These are phyloP conservation scores for Emericellopsis atlantica DNA, from an alignment of 2,329 filamentous ascomycete species.

Conservation along the genomic window DNA sequence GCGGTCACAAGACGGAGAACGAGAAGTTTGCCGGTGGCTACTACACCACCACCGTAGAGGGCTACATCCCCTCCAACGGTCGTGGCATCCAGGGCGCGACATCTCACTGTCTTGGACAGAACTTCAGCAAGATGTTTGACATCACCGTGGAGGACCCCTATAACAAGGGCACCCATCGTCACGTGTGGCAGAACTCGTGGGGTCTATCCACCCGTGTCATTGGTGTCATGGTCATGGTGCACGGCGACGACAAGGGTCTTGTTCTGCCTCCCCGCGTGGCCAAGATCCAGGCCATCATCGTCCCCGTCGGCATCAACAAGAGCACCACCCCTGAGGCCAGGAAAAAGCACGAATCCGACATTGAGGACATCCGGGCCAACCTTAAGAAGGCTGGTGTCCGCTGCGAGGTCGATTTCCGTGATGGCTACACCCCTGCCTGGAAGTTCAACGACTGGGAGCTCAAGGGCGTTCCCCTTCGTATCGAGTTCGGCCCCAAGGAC, in stretches of 20 bases:
- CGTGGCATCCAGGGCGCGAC: conserved; percentile 95
- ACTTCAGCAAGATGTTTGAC: conserved; percentile 99
- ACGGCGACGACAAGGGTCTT: conserved; percentile 89
- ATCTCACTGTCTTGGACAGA: conserved; percentile 89
- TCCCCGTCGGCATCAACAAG: conserved; percentile 87
- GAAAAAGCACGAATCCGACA: conserved; percentile 60
- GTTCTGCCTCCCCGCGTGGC: conserved; percentile 86
- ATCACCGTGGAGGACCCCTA: conserved; percentile 91
- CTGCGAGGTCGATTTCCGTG: conserved; percentile 69
- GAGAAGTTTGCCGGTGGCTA: conserved; percentile 96
- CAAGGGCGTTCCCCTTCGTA: conserved; percentile 82
- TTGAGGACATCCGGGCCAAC: conserved; percentile 56
- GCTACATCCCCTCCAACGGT: conserved; percentile 90
- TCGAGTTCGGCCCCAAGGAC: conserved; percentile 95
- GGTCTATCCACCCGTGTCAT: conserved; percentile 94
- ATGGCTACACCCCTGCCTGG: conserved; percentile 88
- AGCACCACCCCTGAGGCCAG: conserved; percentile 74
- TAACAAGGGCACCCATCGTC: conserved; percentile 65
- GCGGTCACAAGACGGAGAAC: conserved; percentile 89
- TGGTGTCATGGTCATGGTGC: conserved; percentile 98
- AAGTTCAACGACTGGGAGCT: conserved; percentile 99
- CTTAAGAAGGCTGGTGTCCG: conserved; percentile 67
- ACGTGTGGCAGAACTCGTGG: conserved; percentile 99
- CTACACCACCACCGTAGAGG: conserved; percentile 95
- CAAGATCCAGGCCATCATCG: conserved; percentile 73